A percentile compares a stretch with the other conserved stretches of the same genome.
These are phyloP conservation scores for Primulina tabacum DNA, from an alignment of 257 asterid genomes.

Conservation along the genomic window DNA sequence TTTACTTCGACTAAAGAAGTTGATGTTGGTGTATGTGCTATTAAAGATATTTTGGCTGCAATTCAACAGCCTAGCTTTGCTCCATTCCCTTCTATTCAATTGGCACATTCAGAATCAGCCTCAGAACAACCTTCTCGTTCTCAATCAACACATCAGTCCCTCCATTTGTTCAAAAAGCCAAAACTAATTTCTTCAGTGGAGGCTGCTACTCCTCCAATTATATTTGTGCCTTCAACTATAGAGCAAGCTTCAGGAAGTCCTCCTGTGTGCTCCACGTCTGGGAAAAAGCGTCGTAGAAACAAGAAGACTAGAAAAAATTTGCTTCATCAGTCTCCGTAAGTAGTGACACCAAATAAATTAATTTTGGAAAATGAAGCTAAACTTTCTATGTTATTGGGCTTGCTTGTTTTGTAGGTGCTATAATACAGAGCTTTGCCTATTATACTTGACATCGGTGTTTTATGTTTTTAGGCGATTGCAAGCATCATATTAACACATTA, in stretches of 20 bases:
- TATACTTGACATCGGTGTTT: neutral
- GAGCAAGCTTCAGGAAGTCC: conserved; percentile 20
- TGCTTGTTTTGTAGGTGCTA: neutral
- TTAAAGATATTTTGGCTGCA: conserved; percentile 8
- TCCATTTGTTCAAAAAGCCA: conserved; percentile 36
- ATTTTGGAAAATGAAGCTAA: conserved; percentile 1
- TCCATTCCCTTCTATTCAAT: conserved; percentile 2
- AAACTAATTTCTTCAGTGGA: conserved; percentile 20
- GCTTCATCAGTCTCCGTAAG: conserved; percentile 38
- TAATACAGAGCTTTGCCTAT: neutral
- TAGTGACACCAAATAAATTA: conserved; percentile 7
- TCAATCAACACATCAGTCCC: conserved; percentile 21
- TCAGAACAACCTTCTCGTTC: conserved; percentile 16
- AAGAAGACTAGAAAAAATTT: conserved; percentile 30
- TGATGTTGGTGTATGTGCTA: conserved; percentile 10
- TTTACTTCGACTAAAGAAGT: conserved; percentile 33
- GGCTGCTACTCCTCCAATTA: conserved; percentile 26
- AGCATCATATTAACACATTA: neutral
- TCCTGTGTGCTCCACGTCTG: conserved; percentile 18
- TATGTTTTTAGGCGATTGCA: neutral
- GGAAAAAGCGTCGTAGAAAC: conserved; percentile 28
- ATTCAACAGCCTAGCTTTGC: conserved; percentile 1
- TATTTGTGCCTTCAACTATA: conserved; percentile 39
- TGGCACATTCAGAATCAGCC: conserved; percentile 11
- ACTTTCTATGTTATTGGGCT: neutral